These are phyloP conservation scores for Spathaspora passalidarum DNA, from an alignment of 805 yeast genomes.

Conservation along the genomic window DNA sequence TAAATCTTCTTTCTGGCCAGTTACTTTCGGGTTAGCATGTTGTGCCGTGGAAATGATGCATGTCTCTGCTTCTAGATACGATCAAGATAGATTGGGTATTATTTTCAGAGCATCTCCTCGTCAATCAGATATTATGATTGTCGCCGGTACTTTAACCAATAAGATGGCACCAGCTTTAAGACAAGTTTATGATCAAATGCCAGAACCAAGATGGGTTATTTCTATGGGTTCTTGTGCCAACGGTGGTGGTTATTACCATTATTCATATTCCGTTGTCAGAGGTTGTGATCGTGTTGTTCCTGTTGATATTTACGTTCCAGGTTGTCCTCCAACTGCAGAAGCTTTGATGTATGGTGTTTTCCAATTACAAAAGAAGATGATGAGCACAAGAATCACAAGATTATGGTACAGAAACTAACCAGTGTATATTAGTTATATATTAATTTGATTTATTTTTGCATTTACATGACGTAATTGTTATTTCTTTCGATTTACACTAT, in stretches of 20 bases:
- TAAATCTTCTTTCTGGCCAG: constrained; percentile 91
- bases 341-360: constrained; percentile 89
- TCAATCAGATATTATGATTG: constrained; percentile 89
- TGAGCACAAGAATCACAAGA: constrained; percentile 74
- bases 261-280: constrained; percentile 83
- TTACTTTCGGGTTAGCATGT: constrained; percentile 87
- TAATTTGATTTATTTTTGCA: not conserved
- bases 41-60: constrained; percentile 97
- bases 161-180: constrained; percentile 93
- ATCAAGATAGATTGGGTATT: constrained; percentile 88
- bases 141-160: constrained; percentile 87
- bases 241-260: constrained; percentile 92
- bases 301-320: constrained; percentile 88
- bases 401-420: constrained; percentile 79
- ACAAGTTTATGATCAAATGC: constrained; percentile 93
- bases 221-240: constrained; percentile 94
- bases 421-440: not conserved
- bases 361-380: constrained; percentile 87
- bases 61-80: constrained; percentile 85
- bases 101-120: constrained; percentile 93
- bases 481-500: no score
- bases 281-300: constrained; percentile 89
- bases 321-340: constrained; percentile 90
- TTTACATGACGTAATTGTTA: not conserved
- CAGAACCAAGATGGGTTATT: constrained; percentile 92